These are phyloP conservation scores for Lippia alba DNA, from an alignment of 305 asterid species.

Conservation along the genomic window DNA sequence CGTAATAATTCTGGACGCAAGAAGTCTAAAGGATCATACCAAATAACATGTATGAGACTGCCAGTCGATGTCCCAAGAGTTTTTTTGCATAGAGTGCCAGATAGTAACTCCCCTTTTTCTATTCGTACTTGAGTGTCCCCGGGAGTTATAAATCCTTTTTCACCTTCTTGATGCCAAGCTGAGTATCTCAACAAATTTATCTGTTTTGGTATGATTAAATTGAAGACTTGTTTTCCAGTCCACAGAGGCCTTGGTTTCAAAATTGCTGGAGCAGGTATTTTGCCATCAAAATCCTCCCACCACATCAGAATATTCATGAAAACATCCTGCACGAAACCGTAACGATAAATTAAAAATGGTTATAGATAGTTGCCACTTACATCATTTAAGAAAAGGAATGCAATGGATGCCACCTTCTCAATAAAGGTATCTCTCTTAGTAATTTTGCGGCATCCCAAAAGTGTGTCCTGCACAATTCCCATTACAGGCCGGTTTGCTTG, in stretches of 20 bases:
- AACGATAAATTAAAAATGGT: conserved; percentile 11
- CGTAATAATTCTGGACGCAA: conserved; percentile 3
- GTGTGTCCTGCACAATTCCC: conserved; percentile 99
- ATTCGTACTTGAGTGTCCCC: conserved; percentile 98
- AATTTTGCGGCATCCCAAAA: conserved; percentile 93
- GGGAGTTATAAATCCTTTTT: conserved; percentile 86
- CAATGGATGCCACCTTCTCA: conserved; percentile 67
- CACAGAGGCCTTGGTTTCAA: conserved; percentile 97
- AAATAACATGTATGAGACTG: conserved; percentile 95
- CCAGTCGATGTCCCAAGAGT: conserved; percentile 97
- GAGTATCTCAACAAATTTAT: conserved; percentile 87
- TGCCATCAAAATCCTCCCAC: conserved; percentile 99
- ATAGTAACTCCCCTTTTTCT: conserved; percentile 92
- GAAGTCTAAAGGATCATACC: conserved; percentile 50
- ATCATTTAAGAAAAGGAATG: background rate
- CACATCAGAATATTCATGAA: conserved; percentile 99
- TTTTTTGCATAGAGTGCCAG: conserved; percentile 98
- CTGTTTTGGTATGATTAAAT: conserved; percentile 92
- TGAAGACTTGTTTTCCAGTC: conserved; percentile 99
- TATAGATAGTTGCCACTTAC: background rate
- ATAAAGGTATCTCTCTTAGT: conserved; percentile 97
- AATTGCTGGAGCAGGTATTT: conserved; percentile 95
- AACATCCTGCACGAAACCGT: conserved; percentile 72
- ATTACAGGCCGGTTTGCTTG: conserved; percentile 96
- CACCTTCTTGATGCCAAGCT: conserved; percentile 94